Conservation (phyloP, 352 stramenopile genomes). For the Phytopythium cucurbitacearum region DNA sequence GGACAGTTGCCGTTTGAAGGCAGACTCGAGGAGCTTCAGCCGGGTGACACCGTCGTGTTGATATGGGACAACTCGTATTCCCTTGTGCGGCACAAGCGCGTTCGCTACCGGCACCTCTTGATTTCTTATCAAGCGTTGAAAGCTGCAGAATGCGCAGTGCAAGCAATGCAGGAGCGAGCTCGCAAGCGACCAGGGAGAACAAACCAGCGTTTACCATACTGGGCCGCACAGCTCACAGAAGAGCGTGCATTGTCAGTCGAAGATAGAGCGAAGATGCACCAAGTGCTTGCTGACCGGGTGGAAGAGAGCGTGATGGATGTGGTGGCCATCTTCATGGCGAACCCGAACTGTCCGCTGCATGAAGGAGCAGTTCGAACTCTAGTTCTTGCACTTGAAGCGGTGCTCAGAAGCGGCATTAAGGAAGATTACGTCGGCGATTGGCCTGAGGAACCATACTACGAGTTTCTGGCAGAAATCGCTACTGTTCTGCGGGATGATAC, state of each 20-base stretch:
- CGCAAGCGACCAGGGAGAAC: too few relatives aligned
- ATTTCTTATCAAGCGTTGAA: slow-evolving; percentile 31
- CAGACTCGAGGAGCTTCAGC: slow-evolving; percentile 20
- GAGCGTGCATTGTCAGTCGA: slow-evolving; percentile 12
- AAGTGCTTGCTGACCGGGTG: slow-evolving; percentile 11
- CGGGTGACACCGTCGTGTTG: slow-evolving; percentile 44
- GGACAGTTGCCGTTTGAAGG: slow-evolving; percentile 23
- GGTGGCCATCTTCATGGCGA: slow-evolving; percentile 63
- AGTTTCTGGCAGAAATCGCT: slow-evolving; percentile 58
- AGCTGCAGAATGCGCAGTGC: slow-evolving; percentile 43
- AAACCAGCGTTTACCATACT: slow-evolving; percentile 22
- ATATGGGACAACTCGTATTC: slow-evolving; percentile 80
- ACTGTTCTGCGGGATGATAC: slow-evolving; percentile 63
- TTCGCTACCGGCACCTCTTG: slow-evolving; percentile 54
- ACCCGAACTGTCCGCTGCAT: slow-evolving; percentile 67
- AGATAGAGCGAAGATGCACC: slow-evolving; percentile 1
- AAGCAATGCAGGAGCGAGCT: slow-evolving; percentile 23
- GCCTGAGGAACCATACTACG: slow-evolving; percentile 72
- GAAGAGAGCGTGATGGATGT: slow-evolving; percentile 56
- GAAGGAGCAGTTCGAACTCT: slow-evolving; percentile 62
- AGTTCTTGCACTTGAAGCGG: slow-evolving; percentile 55
- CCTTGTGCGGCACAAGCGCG: slow-evolving; percentile 56
- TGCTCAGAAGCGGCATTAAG: slow-evolving; percentile 67
- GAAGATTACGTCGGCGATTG: slow-evolving; percentile 38
- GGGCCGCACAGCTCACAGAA: slow-evolving; percentile 30